Base-by-base conservation (phyloP, 352 stramenopile species). In the Saprolegnia diclina region DNA sequence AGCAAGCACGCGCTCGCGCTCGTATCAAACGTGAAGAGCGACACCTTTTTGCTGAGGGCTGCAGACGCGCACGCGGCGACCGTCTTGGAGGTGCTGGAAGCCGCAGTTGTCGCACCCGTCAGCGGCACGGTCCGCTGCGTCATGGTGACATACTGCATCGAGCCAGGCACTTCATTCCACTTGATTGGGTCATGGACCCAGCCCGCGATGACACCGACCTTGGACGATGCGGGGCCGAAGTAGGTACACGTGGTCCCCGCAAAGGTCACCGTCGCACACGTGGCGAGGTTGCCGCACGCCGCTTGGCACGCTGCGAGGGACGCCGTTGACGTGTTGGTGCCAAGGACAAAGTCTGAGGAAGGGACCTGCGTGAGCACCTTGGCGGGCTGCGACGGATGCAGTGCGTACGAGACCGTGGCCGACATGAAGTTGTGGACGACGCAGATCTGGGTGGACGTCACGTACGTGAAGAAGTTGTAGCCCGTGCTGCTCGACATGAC, bases 401-500 rank as follows among this genome's bases (percentile, higher is more conserved):
- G 9, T 59, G 9, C 52, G 32, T 38, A 57, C 22, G 52, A n/a
- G n/a, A n/a, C n/a, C n/a, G 22, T 57, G 7, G 16, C 32, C 52
- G 52, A 7, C 22, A 16, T 57, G 52, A 57, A 57, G 7, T 57
- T 16, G 52, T 67, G 35, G 6, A 67, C 61, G 19, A 67, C 13
- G 26, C 61, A 67, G 26, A 42, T 56, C 19, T 42, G 29, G 6
- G 10, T 35, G 0, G 18, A 5, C 24, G 35, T 13, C 6, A 26
- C 18, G 32, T 67, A 67, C 44, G 61, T 67, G 48, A 67, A 67
- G n/a, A 32, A 57, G 48, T 56, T 42, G 48, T 29, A 22, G n/a
- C 61, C 38, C 5, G 10, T 59, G 5, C 22, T n/a, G 19, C 22
- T n/a, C 6, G 61, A 45, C 24, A 67, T 53, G 0, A 45, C 22